These are phyloP conservation scores for Solanum pinnatisectum DNA, from an alignment of 257 asterid genomes.

Conservation along the genomic window DNA sequence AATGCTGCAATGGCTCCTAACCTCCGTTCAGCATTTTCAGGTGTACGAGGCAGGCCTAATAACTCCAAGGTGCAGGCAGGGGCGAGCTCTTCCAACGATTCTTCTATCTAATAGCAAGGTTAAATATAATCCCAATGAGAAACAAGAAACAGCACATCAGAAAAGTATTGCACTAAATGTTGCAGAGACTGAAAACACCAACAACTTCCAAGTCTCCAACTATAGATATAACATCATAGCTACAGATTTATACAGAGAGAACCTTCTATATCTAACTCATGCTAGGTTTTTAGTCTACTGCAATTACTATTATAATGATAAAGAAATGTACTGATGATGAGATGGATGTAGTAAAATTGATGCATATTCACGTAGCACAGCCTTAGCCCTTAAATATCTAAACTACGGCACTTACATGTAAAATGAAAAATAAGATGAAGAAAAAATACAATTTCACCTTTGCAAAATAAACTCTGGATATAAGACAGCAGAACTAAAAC, in stretches of 20 bases:
- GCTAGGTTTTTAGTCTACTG: neutral
- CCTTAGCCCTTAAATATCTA: neutral
- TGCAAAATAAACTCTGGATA: neutral
- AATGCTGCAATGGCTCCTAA: slow-evolving; percentile 87
- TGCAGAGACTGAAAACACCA: neutral
- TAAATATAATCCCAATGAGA: slow-evolving; percentile 7
- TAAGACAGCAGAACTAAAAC: neutral
- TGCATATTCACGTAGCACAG: neutral
- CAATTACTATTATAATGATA: neutral
- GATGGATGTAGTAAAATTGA: neutral
- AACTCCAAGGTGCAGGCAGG: slow-evolving; percentile 96
- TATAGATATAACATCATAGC: neutral
- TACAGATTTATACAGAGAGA: neutral
- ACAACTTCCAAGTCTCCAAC: neutral
- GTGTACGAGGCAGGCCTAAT: slow-evolving; percentile 77
- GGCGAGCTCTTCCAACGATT: slow-evolving; percentile 94
- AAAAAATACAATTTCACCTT: neutral
- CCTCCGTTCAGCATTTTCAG: slow-evolving; percentile 96
- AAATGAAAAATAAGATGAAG: neutral
- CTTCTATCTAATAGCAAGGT: slow-evolving; percentile 68
- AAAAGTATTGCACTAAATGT: neutral
- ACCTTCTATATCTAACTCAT: neutral
- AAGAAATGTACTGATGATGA: neutral
- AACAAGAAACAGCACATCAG: neutral
- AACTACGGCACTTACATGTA: neutral